These are phyloP conservation scores for Solanum chiquidenum DNA, from an alignment of 257 asterid genomes.

Conservation along the genomic window DNA sequence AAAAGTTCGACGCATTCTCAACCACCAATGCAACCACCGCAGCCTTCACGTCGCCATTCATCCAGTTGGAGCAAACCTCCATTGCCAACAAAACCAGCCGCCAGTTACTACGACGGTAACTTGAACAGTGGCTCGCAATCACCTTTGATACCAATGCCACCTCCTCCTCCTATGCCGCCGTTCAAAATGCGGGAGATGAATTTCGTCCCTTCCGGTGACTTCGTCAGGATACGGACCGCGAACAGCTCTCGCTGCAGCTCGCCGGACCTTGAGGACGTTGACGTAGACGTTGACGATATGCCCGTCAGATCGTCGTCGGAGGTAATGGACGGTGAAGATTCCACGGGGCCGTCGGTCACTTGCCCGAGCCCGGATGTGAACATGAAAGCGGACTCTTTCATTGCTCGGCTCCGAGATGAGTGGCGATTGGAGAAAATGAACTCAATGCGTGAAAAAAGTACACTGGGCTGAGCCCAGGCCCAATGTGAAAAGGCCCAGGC, in stretches of 20 bases:
- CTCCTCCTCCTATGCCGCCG: constrained; percentile 70
- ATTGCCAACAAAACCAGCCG: constrained; percentile 35
- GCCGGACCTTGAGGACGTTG: constrained; percentile 66
- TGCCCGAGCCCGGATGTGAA: constrained; percentile 95
- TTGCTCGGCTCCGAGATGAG: constrained; percentile 60
- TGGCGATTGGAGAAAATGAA: constrained; percentile 79
- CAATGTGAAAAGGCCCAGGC: not conserved
- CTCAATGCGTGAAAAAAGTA: constrained; percentile 32
- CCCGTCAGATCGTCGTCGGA: constrained; percentile 29
- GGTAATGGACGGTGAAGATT: constrained; percentile 31
- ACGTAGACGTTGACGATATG: constrained; percentile 26
- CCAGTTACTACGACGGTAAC: constrained; percentile 15
- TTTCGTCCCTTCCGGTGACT: constrained; percentile 51
- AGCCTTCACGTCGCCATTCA: constrained; percentile 12
- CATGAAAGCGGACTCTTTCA: constrained; percentile 59
- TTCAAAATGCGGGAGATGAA: constrained; percentile 45
- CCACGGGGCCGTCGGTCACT: constrained; percentile 39
- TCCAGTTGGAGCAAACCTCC: constrained; percentile 43
- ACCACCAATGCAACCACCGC: constrained; percentile 8
- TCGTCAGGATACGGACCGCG: constrained; percentile 43
- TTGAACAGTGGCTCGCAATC: constrained; percentile 47
- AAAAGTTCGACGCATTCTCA: not conserved
- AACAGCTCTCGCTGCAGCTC: constrained; percentile 65
- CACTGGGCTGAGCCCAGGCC: constrained; percentile 10
- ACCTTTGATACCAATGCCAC: constrained; percentile 52